Percentiles rank a stretch among this genome's conserved stretches.
These are phyloP conservation scores for Nakazawaea laoshanensis DNA, from an alignment of 805 yeast genomes.

Conservation along the genomic window DNA sequence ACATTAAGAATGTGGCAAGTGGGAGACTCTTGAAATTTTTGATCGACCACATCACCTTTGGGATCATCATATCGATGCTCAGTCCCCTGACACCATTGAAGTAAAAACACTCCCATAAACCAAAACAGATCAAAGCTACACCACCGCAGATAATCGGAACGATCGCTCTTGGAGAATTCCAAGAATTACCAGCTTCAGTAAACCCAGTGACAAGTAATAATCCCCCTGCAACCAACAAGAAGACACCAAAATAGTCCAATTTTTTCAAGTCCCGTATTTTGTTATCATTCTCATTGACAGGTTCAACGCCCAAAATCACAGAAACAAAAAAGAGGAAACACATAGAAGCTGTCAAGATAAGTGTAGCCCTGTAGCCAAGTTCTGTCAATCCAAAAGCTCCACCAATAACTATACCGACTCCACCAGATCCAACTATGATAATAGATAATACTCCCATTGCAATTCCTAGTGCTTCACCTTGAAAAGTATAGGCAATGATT, in stretches of 20 bases:
- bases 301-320: slow-evolving; percentile 20
- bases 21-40: slow-evolving; percentile 16
- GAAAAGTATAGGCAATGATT: slow-evolving; percentile 12
- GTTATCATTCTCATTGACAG: slow-evolving; percentile 17
- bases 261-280: slow-evolving; percentile 15
- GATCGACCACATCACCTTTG: slow-evolving; percentile 18
- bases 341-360: slow-evolving; percentile 28
- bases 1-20: slow-evolving; percentile 10
- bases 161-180: slow-evolving; percentile 32
- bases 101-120: slow-evolving; percentile 20
- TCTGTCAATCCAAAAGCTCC: slow-evolving; percentile 32
- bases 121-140: slow-evolving; percentile 18
- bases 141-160: slow-evolving; percentile 32
- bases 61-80: slow-evolving; percentile 18
- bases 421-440: slow-evolving; percentile 22
- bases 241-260: slow-evolving; percentile 27
- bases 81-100: slow-evolving; percentile 5
- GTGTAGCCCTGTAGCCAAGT: slow-evolving; percentile 31
- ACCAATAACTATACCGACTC: slow-evolving; percentile 32
- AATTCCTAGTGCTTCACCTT: slow-evolving; percentile 11
- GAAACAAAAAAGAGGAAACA: slow-evolving; percentile 15
- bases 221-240: slow-evolving; percentile 24
- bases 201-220: slow-evolving; percentile 32
- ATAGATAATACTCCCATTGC: slow-evolving; percentile 21
- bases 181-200: slow-evolving; percentile 34